Evolutionary conservation across 306 rosid genomes (phyloP), one percentile per base, ranked within the genome.

Genomic region (Gastrolobium villosum): DNA sequence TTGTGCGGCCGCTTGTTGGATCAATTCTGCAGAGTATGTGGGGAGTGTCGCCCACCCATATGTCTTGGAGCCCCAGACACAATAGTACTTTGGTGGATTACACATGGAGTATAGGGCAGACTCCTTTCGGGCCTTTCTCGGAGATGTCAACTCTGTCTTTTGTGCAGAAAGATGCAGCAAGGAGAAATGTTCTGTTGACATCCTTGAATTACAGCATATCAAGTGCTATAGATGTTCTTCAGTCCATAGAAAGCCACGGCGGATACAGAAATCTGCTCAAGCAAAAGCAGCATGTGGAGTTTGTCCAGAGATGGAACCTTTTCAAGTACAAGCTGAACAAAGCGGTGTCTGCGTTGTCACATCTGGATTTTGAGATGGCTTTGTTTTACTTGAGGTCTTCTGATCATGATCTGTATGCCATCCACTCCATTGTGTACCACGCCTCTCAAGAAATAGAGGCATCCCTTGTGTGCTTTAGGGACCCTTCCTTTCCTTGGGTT

Each of bases 1-100:
- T 96, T 64, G 98, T 88, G 84, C 56, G 99, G 48, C 99, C 98
- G 0, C 85, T 96, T 68, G 92, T 96, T 77, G 99, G 98, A 39
- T 96, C 99, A 0, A 91, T 96, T 81, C 76, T 96, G 46, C 99
- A 96, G 90, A 93, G 94, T 14, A 91, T 96, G 99, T 96, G 99
- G 99, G 99, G 99, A 10, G 97, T 96, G 55, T 88, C 97, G 3
- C 99, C 99, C 0, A 96, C 98, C 0, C 98, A 96, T 80, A 43
- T 91, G 84, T 65, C 80, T 52, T 93, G 99, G 98, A 96, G 97
- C 71, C 90, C 94, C 0, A 89, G 90, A 81, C 98, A 92, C 81
- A 96, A 96, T 65, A 80, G 73, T 71, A 96, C 99, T 30, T 69
- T 91, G 80, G 96, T 96, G 15, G 99, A 96, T 83, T 96, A 93